Conservation (phyloP, 148 eudicot genomes). For the Rheum nobile region DNA sequence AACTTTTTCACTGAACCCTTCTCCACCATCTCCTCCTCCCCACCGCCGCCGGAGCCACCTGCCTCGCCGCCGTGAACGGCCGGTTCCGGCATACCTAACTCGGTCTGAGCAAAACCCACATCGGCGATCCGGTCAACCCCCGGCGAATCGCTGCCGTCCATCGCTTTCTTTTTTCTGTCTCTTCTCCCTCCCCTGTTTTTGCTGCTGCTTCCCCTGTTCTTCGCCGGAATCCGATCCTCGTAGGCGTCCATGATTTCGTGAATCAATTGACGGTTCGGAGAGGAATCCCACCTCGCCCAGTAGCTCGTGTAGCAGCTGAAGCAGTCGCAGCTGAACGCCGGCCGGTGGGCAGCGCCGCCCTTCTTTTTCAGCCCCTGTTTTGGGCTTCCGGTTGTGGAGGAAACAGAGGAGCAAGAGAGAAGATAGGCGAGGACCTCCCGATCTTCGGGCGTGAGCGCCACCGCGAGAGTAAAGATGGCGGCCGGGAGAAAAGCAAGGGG, state of each 20-base stretch:
- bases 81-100: constrained; percentile 5
- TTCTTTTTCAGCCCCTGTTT: background rate
- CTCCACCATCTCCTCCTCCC: constrained; percentile 11
- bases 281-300: constrained; percentile 78
- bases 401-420: constrained; percentile 38
- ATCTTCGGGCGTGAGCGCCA: constrained; percentile 47
- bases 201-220: constrained; percentile 11
- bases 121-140: constrained; percentile 1
- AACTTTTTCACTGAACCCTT: constrained; percentile 24
- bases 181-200: constrained; percentile 12
- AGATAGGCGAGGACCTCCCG: constrained; percentile 57
- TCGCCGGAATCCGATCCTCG: constrained; percentile 32
- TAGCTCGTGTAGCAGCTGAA: constrained; percentile 61
- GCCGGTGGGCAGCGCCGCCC: constrained; percentile 23
- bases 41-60: background rate
- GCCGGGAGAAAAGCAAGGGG: constrained; percentile 54
- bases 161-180: constrained; percentile 21
- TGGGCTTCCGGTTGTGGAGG: background rate
- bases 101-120: constrained; percentile 5
- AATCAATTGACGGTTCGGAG: constrained; percentile 64
- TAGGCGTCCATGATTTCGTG: constrained; percentile 71
- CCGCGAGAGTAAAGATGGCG: constrained; percentile 45
- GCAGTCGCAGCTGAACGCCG: constrained; percentile 47
- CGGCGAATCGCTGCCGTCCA: background rate
- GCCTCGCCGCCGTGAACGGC: background rate